Evolutionary conservation across 257 asterid species (phyloP).

Genomic region (Primulina tabacum): DNA sequence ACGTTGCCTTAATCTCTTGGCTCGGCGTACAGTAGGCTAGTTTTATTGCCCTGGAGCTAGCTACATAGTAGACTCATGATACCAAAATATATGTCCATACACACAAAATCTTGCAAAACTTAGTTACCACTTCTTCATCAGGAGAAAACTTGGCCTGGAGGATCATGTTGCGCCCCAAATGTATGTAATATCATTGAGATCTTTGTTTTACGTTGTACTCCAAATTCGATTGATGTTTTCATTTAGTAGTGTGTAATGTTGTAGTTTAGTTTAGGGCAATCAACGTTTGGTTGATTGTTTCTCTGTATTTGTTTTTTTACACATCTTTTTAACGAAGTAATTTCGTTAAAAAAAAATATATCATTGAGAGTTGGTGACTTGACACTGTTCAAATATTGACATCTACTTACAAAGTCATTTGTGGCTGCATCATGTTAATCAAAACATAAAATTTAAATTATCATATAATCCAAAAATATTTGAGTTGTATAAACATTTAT

Average conservation of each 20-base stretch:
- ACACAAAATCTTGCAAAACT: constrained; percentile 9
- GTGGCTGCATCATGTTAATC: background rate
- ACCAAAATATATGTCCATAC: constrained; percentile 17
- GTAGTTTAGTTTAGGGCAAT: no score
- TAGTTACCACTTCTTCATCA: background rate
- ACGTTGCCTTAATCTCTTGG: constrained; percentile 44
- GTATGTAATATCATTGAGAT: background rate
- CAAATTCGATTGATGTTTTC: no score
- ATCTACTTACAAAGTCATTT: background rate
- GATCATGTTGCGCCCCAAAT: background rate
- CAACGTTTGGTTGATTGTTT: no score
- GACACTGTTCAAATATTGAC: background rate
- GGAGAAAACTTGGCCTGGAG: background rate
- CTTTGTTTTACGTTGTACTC: no score
- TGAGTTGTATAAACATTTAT: background rate
- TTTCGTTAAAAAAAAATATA: no score
- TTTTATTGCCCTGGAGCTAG: constrained; percentile 44
- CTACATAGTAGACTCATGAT: constrained; percentile 23
- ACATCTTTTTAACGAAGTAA: no score
- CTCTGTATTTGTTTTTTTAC: no score
- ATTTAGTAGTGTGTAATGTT: no score
- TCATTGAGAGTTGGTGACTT: background rate
- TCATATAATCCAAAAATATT: no score
- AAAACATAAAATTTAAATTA: background rate
- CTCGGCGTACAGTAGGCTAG: constrained; percentile 28